Conservation (phyloP, 129 eudicot genomes). For the Pittosporum tobira region DNA sequence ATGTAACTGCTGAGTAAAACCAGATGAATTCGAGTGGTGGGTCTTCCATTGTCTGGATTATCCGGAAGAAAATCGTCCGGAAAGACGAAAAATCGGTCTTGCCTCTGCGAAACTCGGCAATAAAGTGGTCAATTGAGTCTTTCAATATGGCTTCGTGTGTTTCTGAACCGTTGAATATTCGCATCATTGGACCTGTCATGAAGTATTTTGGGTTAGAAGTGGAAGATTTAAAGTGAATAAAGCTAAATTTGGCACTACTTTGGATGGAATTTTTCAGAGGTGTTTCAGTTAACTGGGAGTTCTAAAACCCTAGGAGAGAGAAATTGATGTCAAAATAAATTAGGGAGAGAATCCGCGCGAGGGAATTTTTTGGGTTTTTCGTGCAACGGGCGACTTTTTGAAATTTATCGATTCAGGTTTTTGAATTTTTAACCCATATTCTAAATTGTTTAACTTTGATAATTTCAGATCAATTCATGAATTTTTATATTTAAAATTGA, state of each 20-base stretch:
- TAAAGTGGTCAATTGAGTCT: slow-evolving; percentile 59
- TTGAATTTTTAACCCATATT: too few relatives aligned
- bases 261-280: slow-evolving; percentile 2
- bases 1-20: slow-evolving; percentile 68
- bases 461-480: too few relatives aligned
- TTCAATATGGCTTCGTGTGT: slow-evolving; percentile 34
- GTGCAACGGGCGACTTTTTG: slow-evolving; percentile 7
- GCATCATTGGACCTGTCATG: not conserved
- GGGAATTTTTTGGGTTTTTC: not conserved
- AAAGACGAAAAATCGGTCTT: slow-evolving; percentile 40
- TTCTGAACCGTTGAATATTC: slow-evolving; percentile 5
- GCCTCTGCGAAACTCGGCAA: slow-evolving; percentile 35
- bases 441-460: too few relatives aligned
- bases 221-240: not conserved
- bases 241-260: not conserved
- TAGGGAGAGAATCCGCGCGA: slow-evolving; percentile 6
- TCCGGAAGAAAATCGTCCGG: slow-evolving; percentile 50
- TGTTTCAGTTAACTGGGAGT: not conserved
- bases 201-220: not conserved
- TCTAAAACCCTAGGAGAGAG: slow-evolving; percentile 7
- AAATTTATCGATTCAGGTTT: too few relatives aligned
- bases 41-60: slow-evolving; percentile 57
- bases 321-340: not conserved
- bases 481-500: too few relatives aligned
- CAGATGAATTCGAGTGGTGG: slow-evolving; percentile 67